Base-by-base conservation (phyloP, 2,329 filamentous ascomycete genomes). In the Tolypocladium nubicola region DNA sequence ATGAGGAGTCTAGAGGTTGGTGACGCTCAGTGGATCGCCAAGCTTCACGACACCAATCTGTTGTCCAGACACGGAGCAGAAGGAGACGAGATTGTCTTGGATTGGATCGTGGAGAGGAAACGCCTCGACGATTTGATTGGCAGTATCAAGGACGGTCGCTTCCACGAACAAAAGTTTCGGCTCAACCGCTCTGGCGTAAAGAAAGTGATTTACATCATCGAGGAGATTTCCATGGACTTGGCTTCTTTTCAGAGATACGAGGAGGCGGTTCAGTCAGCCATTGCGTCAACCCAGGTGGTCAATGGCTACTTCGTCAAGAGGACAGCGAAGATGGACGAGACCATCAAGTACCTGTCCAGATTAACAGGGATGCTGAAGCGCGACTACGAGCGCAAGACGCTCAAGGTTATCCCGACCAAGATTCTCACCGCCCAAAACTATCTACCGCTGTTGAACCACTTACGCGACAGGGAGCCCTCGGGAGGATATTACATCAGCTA, bases 131-230 rank as follows among this genome's bases (percentile, higher is more conserved):
- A 94, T 68, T 74, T 94, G 52, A 79, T 93, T n/a, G 76, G 80
- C 54, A 91, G 87, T 60, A 90, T 94, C 72, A 90, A 88, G 69
- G 89, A 93, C 61, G 88, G 88, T 1, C 84, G 89, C 2, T 93
- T 91, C 64, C 86, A 87, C 63, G 89, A 94, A 68, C 89, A 94
- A 67, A 93, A 94, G 67, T 93, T 91, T 67, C 85, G 89, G 1
- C 77, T 93, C 13, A 80, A 81, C 56, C 83, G 83, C 55, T 89
- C 84, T 0, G 89, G 89, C 0, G 77, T 90, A n/a, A 83, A 82
- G 58, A 88, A 91, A 63, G 86, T 92, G 16, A 79, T 90, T 41
- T 94, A 93, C 66, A 78, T 94, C 30, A 80, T 94, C 57, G 89
- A 94, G 67, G 85, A 91, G 62, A 86, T 87, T 58, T 68, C 79